Evolutionary conservation across 1,284 basidiomycete genomes (phyloP), one percentile per base, ranked within the genome.

Genomic region (Tilletia caries): DNA sequence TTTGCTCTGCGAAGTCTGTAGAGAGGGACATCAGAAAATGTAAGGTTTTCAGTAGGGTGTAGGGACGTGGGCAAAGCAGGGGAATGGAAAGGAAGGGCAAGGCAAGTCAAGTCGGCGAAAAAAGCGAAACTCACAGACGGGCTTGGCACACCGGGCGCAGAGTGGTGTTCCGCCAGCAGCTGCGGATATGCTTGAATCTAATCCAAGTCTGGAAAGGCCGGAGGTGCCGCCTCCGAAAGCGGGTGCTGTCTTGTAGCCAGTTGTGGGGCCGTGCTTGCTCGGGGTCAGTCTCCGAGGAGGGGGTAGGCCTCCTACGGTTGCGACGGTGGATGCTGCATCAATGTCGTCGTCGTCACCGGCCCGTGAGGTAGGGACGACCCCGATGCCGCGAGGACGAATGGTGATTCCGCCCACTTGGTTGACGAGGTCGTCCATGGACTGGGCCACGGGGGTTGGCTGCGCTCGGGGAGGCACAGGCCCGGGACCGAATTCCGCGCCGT

Each of bases 1-100:
- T 75, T 66, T 82, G 80, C 64, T 82, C 81, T 23, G 81, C 81
- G 73, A 82, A 82, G 68, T 82, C 75, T 77, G 66, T 15, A 27
- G 32, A n/a, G 27, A 13, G n/a, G 44, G 43, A 27, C 10, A 41
- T 41, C 15, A 41, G 37, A 41, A 15, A 41, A 41, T 41, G 37
- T 41, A 6, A 41, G 37, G 15, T 41, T 6, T 41, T 41, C 37
- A 41, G 15, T 41, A 6, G 10, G 37, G 15, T 6, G 15, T 41
- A 15, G 15, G 37, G 15, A 15, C 37, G n/a, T n/a, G 37, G 37
- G 10, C 10, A 41, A 15, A 41, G 37, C 10, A 41, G 37, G 37
- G 15, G 15, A 41, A 15, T 6, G 37, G 37, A 15, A 41, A 41
- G 15, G 37, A 41, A 41, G 37, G 58, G n/a, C 18, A 18, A 44